Evolutionary conservation across 306 rosid species (phyloP).

Genomic region (Gleditsia sinensis): DNA sequence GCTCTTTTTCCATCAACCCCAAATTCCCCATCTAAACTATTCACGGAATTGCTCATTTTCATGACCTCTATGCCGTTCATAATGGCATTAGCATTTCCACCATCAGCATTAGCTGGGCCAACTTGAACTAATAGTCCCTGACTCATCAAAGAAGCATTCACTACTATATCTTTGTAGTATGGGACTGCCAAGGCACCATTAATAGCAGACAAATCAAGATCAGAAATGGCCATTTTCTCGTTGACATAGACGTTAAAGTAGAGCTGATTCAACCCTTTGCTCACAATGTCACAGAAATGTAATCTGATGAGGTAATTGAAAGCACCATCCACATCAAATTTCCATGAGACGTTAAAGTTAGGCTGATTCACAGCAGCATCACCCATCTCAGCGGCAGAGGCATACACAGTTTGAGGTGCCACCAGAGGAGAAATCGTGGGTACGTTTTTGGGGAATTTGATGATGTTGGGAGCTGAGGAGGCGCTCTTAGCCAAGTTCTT

Average conservation of each 20-base stretch:
- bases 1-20: conserved; percentile 49
- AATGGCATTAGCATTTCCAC: conserved; percentile 41
- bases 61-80: conserved; percentile 60
- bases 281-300: conserved; percentile 63
- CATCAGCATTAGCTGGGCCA: conserved; percentile 38
- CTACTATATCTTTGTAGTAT: conserved; percentile 59
- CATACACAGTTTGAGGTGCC: conserved; percentile 55
- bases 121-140: conserved; percentile 49
- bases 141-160: conserved; percentile 52
- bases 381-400: conserved; percentile 50
- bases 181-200: conserved; percentile 45
- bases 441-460: conserved; percentile 39
- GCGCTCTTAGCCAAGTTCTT: conserved; percentile 36
- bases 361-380: conserved; percentile 36
- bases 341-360: conserved; percentile 58
- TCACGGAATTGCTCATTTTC: conserved; percentile 58
- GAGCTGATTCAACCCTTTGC: conserved; percentile 48
- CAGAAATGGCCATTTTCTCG: conserved; percentile 44
- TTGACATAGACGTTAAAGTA: conserved; percentile 55
- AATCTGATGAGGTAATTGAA: conserved; percentile 54
- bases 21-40: conserved; percentile 64
- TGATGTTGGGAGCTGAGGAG: conserved; percentile 26
- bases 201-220: conserved; percentile 46
- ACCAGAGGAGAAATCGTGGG: conserved; percentile 31
- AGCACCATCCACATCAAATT: conserved; percentile 49